Evolutionary conservation across 2,329 filamentous ascomycete species (phyloP).

Genomic region (Teratosphaeriaceae sp.): DNA sequence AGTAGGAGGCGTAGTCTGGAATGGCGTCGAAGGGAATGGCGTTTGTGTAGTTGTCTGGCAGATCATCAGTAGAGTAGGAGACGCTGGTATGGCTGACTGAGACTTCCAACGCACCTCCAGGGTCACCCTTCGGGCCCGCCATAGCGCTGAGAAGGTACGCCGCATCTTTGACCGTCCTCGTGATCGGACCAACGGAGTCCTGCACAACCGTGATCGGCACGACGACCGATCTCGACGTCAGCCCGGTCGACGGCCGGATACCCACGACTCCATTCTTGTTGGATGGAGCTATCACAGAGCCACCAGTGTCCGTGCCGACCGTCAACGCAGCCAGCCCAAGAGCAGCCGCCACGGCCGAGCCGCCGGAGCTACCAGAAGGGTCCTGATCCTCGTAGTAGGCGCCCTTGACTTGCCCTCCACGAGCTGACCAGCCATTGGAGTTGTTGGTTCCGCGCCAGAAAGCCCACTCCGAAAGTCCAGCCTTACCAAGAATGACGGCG

Average conservation of each 20-base stretch:
- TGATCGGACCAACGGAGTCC: constrained; percentile 52
- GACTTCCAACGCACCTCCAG: background rate
- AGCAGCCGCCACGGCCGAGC: constrained; percentile 56
- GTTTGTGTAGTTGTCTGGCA: constrained; percentile 53
- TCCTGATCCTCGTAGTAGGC: constrained; percentile 58
- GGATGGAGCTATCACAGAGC: constrained; percentile 52
- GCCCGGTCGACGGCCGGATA: constrained; percentile 60
- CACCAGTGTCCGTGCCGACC: constrained; percentile 54
- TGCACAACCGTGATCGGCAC: constrained; percentile 57
- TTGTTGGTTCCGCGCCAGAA: constrained; percentile 53
- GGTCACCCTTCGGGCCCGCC: constrained; percentile 39
- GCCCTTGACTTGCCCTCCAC: constrained; percentile 55
- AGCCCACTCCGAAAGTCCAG: constrained; percentile 59
- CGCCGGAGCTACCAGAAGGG: constrained; percentile 55
- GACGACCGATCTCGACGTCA: constrained; percentile 56
- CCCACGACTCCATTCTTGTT: constrained; percentile 56
- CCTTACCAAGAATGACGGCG: constrained; percentile 59
- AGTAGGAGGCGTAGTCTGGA: constrained; percentile 55
- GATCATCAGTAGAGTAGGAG: too few species aligned
- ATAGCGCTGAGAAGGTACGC: constrained; percentile 54
- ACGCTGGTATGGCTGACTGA: too few species aligned
- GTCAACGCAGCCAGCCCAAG: constrained; percentile 46
- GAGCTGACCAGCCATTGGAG: constrained; percentile 58
- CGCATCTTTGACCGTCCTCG: constrained; percentile 52
- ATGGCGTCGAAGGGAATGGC: constrained; percentile 47